Conservation (phyloP, 1,139 yeast species). For the Eremothecium sinecaudum region DNA sequence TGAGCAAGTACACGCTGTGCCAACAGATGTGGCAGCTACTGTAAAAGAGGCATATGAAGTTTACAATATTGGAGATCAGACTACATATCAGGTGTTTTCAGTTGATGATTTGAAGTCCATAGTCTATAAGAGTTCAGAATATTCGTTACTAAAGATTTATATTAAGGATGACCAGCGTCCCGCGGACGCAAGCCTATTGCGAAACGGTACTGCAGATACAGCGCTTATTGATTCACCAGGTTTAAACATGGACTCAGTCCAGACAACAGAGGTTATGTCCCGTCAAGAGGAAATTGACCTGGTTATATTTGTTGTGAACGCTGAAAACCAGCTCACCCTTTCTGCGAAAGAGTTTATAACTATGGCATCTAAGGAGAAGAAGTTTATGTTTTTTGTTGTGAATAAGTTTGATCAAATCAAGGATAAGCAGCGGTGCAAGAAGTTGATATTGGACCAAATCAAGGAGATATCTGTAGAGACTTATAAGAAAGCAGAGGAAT, state of each 20-base stretch:
- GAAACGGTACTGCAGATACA: constrained; percentile 88
- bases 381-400: constrained; percentile 86
- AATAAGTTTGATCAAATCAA: constrained; percentile 80
- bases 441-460: constrained; percentile 77
- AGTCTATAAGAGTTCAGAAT: constrained; percentile 67
- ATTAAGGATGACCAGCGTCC: constrained; percentile 64
- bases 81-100: constrained; percentile 51
- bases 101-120: constrained; percentile 54
- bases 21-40: constrained; percentile 38
- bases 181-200: constrained; percentile 58
- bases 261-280: constrained; percentile 90
- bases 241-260: constrained; percentile 82
- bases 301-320: constrained; percentile 91
- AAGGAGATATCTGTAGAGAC: constrained; percentile 83
- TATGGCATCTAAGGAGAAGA: constrained; percentile 84
- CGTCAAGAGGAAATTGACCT: constrained; percentile 96
- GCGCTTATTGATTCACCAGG: constrained; percentile 97
- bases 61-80: constrained; percentile 53
- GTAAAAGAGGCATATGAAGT: constrained; percentile 22
- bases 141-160: constrained; percentile 67
- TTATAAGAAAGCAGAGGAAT: constrained; percentile 73
- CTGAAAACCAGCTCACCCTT: constrained; percentile 90
- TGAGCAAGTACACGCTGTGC: constrained; percentile 94
- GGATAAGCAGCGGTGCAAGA: constrained; percentile 70
- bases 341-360: constrained; percentile 91